Conservation (phyloP, 148 eudicot species). For the Rhododendron henanense region DNA sequence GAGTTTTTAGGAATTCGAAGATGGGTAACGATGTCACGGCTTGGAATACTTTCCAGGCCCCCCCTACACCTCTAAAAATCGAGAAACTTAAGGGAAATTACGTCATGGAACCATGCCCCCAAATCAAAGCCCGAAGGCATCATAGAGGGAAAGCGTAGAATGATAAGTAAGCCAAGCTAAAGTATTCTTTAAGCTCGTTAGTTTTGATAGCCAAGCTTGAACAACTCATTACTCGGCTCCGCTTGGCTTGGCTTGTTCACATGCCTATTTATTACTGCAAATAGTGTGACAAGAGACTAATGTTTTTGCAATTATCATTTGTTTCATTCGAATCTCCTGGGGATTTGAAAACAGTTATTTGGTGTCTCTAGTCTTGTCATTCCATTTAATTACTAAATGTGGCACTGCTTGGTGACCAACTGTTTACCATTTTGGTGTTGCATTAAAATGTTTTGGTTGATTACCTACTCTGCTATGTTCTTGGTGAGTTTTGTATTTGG, state of each 20-base stretch:
- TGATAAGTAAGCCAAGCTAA: not conserved
- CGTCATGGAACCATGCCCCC: not conserved
- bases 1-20: conserved; percentile 27
- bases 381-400: not conserved
- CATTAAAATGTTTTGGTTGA: not conserved
- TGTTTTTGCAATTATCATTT: not conserved
- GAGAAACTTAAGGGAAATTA: not conserved
- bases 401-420: not conserved
- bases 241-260: not conserved
- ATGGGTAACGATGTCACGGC: conserved; percentile 35
- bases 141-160: not conserved
- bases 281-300: not conserved
- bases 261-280: not conserved
- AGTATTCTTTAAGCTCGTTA: not conserved
- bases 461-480: not conserved
- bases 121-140: not conserved
- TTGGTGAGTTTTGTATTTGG: not conserved
- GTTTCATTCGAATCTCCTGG: not conserved
- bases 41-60: conserved; percentile 17
- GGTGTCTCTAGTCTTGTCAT: not conserved
- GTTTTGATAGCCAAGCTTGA: not conserved
- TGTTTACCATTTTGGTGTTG: not conserved
- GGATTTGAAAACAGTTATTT: not conserved
- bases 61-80: not conserved
- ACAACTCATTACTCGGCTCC: not conserved